Percentiles rank a stretch among this genome's conserved stretches.
Conservation (phyloP, 768 basidiomycete genomes). For the Epithele typhae region DNA sequence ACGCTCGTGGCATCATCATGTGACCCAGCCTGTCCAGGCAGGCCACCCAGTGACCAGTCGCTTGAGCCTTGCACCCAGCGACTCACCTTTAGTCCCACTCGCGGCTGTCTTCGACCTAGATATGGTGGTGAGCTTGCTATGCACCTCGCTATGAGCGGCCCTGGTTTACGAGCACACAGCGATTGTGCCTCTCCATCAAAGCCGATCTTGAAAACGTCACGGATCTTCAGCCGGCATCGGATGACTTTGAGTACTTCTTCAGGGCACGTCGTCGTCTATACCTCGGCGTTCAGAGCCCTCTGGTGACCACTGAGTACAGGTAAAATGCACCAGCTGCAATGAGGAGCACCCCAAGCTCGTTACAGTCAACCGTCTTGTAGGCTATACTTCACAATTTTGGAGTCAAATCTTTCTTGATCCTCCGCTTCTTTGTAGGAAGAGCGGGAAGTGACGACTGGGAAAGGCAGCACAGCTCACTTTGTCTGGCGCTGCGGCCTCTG, state of each 20-base stretch:
- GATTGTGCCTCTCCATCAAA: slow-evolving; percentile 62
- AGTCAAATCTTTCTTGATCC: not conserved
- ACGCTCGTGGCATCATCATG: too few species aligned
- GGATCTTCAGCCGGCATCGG: slow-evolving; percentile 55
- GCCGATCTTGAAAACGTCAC: slow-evolving; percentile 82
- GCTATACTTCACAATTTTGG: not conserved
- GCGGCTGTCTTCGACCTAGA: too few species aligned
- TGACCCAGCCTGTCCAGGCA: too few species aligned
- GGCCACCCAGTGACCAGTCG: too few species aligned
- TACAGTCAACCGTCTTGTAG: slow-evolving; percentile 65
- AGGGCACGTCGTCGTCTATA: slow-evolving; percentile 43
- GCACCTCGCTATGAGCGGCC: too few species aligned
- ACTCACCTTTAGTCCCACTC: too few species aligned
- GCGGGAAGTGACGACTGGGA: slow-evolving; percentile 59
- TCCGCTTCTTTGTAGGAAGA: slow-evolving; percentile 49
- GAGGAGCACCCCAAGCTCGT: slow-evolving; percentile 73
- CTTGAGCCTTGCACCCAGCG: too few species aligned
- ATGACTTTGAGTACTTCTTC: slow-evolving; percentile 80
- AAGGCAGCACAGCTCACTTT: slow-evolving; percentile 67
- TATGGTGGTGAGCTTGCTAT: too few species aligned
- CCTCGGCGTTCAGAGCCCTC: too few species aligned
- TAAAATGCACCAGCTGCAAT: slow-evolving; percentile 76
- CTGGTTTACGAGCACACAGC: too few species aligned
- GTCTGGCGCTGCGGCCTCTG: slow-evolving; percentile 78
- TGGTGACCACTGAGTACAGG: slow-evolving; percentile 38